Base-by-base conservation (phyloP, 352 stramenopile species). In the Phytopythium delawarense region DNA sequence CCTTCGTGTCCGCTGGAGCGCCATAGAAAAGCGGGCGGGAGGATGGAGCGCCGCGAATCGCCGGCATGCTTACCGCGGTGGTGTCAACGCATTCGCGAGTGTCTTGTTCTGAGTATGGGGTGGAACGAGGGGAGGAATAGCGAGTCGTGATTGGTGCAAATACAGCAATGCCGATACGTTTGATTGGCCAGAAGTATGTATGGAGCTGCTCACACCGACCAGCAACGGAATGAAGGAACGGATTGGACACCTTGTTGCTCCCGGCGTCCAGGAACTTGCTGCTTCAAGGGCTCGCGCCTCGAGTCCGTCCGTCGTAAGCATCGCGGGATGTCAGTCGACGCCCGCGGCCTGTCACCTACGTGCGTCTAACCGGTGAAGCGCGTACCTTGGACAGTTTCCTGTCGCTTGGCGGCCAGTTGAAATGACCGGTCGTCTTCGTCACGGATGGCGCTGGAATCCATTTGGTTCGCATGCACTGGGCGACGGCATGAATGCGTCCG, bases 11-110 rank as follows among this genome's bases (percentile, higher is more conserved):
- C 6, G n/a, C 6, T 28, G 51, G 4, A 18, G 28, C 21, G 53
- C 53, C 53, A 59, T 59, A 59, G 35, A 59, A 48, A 32, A 42
- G 35, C 34, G 35, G 30, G 52, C 35, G 53, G 21, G 53, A 50
- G 55, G 55, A 61, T 61, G 55, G 40, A 61, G 40, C 42, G 39
- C 6, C 39, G 25, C 21, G 15, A 53, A 60, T 60, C 54, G 55
- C 39, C 55, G 37, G 55, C 55, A 42, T 61, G 55, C 55, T 61
- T 61, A 61, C 55, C 40, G 23, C 53, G 6, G 23, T 21, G n/a
- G 39, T 13, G 30, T 57, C 32, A 4, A 18, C 3, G n/a, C 28
- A 44, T 32, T 32, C 28, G 28, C 28, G 4, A 32, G 28, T 32
- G 28, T 7, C 23, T 52, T 53, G 46, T n/a, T 53, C 46, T 35